phyloP scores from a whole-genome alignment of 2,329 filamentous ascomycete genomes.

The Colletotrichum cordylinicola region DNA sequence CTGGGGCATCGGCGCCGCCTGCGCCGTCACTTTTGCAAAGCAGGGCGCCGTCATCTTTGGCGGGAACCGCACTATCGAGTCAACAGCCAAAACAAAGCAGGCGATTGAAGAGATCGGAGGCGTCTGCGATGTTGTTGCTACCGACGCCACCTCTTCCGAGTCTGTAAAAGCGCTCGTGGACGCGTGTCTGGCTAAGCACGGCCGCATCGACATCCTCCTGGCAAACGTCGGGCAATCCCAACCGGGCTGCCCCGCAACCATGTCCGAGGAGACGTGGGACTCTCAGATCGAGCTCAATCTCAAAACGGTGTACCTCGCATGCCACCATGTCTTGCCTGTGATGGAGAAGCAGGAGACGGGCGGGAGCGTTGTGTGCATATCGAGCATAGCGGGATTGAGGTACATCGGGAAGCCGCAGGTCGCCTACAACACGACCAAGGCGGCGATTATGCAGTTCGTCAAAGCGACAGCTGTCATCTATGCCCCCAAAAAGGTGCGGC shows the following conservation, averaged over 20 bases:
- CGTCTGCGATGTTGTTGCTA: slow-evolving; percentile 44
- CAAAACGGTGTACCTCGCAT: slow-evolving; percentile 59
- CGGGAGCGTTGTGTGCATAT: slow-evolving; percentile 52
- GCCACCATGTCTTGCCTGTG: slow-evolving; percentile 57
- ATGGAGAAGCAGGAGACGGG: slow-evolving; percentile 53
- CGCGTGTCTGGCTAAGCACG: slow-evolving; percentile 55
- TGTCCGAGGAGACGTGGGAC: slow-evolving; percentile 57
- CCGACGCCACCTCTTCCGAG: slow-evolving; percentile 56
- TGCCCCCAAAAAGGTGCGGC: slow-evolving; percentile 47
- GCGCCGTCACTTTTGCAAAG: slow-evolving; percentile 50
- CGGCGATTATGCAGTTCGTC: slow-evolving; percentile 56
- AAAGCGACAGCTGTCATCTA: slow-evolving; percentile 57
- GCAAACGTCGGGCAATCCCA: slow-evolving; percentile 67
- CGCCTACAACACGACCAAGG: slow-evolving; percentile 58
- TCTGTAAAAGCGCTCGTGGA: slow-evolving; percentile 60
- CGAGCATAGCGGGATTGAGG: slow-evolving; percentile 54
- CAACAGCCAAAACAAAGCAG: slow-evolving; percentile 43
- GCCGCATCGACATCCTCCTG: slow-evolving; percentile 63
- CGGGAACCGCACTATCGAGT: slow-evolving; percentile 50
- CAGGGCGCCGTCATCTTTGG: slow-evolving; percentile 56
- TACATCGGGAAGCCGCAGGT: slow-evolving; percentile 57
- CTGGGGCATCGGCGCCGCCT: slow-evolving; percentile 58
- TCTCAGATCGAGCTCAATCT: slow-evolving; percentile 59
- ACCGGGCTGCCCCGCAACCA: slow-evolving; percentile 52
- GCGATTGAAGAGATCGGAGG: slow-evolving; percentile 40